Evolutionary conservation across 2,329 filamentous ascomycete species (phyloP).

Genomic region (Ustilaginoidea virens): DNA sequence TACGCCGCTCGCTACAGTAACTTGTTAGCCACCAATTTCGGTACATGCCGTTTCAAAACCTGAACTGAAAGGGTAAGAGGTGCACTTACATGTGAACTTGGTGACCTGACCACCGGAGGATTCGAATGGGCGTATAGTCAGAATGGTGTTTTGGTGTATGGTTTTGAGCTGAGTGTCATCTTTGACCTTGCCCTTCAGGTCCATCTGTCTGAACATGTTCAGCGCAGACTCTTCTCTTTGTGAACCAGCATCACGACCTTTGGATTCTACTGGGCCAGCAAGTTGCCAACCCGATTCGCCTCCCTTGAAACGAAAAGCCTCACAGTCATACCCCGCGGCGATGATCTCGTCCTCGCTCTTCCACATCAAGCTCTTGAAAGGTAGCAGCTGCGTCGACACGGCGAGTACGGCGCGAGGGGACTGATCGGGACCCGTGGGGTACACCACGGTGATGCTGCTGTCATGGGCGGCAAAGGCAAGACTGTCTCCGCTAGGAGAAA

Average conservation of each 20-base stretch:
- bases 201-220: conserved; percentile 99
- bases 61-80: too few species aligned
- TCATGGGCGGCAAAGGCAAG: conserved; percentile 91
- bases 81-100: conserved; percentile 76
- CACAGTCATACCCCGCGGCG: conserved; percentile 79
- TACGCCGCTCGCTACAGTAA: conserved; percentile 53
- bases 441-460: conserved; percentile 91
- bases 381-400: conserved; percentile 76
- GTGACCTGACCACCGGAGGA: conserved; percentile 46
- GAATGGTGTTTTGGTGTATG: conserved; percentile 92
- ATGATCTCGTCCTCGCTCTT: conserved; percentile 85
- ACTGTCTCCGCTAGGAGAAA: conserved; percentile 85
- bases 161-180: conserved; percentile 93
- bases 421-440: conserved; percentile 81
- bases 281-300: conserved; percentile 70
- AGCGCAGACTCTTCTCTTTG: conserved; percentile 77
- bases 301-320: conserved; percentile 81
- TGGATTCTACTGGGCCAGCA: conserved; percentile 63
- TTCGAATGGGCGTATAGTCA: conserved; percentile 64
- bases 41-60: too few species aligned
- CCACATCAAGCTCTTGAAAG: conserved; percentile 89
- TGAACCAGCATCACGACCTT: conserved; percentile 46
- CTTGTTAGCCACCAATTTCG: conserved; percentile 12
- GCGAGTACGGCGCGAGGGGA: conserved; percentile 81
- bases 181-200: conserved; percentile 82